Conservation (phyloP, 2,329 filamentous ascomycete species). For the Xylariaceae sp. region DNA sequence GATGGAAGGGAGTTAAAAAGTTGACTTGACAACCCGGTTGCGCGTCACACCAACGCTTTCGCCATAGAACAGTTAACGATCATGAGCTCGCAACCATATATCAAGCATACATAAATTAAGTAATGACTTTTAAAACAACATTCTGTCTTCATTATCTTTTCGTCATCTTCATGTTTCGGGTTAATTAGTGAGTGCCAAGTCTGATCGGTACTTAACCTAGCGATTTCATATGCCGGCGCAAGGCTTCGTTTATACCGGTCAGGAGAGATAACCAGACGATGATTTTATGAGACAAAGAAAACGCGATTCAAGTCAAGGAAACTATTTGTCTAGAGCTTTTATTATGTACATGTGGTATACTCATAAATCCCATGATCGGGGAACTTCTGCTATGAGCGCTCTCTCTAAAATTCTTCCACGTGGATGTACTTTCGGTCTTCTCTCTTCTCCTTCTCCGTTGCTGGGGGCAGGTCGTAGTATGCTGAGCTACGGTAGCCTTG, state of each 20-base stretch:
- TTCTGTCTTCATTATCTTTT: no score
- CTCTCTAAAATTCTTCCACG: constrained; percentile 75
- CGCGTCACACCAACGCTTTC: no score
- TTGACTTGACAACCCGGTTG: no score
- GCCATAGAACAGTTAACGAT: no score
- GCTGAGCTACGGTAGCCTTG: constrained; percentile 84
- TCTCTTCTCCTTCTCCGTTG: constrained; percentile 87
- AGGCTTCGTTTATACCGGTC: background rate
- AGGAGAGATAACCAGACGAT: background rate
- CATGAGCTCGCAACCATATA: no score
- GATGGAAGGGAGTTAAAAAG: no score
- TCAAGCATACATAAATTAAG: no score
- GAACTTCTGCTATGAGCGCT: constrained; percentile 20
- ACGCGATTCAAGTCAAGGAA: constrained; percentile 23
- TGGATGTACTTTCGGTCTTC: constrained; percentile 98
- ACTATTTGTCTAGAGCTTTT: constrained; percentile 32
- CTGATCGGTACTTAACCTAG: no score
- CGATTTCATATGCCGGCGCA: no score
- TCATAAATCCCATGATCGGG: constrained; percentile 16
- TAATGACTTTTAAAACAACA: no score
- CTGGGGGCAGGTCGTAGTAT: constrained; percentile 89
- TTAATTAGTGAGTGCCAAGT: no score
- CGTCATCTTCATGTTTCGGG: no score
- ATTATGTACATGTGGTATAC: constrained; percentile 34
- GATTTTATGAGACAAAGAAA: constrained; percentile 3